Percentiles rank a stretch among this genome's conserved stretches.
phyloP scores from a whole-genome alignment of 352 stramenopile genomes.

The Phytophthora sansomeana region DNA sequence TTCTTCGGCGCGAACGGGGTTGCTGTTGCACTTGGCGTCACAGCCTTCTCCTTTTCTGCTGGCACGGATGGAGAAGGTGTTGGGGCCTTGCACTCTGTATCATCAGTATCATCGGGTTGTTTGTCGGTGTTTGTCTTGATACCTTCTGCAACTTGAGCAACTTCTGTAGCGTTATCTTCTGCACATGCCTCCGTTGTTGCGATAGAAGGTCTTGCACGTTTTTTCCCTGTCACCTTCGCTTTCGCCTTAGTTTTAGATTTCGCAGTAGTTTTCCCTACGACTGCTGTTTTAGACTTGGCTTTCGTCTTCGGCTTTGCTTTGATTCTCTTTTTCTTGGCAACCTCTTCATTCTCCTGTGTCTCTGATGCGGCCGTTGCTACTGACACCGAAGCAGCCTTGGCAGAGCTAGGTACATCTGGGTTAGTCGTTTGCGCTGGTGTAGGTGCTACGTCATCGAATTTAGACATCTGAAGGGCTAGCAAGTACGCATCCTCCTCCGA shows the following conservation, averaged over 20 bases:
- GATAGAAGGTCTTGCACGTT: constrained; percentile 13
- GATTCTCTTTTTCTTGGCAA: not conserved
- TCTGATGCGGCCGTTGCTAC: not conserved
- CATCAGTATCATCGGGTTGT: not conserved
- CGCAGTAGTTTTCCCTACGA: not conserved
- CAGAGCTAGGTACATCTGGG: not conserved
- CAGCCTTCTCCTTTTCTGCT: constrained; percentile 1
- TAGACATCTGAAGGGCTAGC: constrained; percentile 72
- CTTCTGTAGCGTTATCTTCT: not conserved
- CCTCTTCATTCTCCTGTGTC: constrained; percentile 5
- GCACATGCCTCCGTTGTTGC: not conserved
- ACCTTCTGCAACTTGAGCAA: not conserved
- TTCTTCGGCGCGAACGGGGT: constrained; percentile 11
- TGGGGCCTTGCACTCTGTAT: constrained; percentile 6
- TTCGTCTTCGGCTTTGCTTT: constrained; percentile 11
- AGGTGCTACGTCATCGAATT: constrained; percentile 27
- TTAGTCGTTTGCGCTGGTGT: not conserved
- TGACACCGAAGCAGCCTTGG: not conserved
- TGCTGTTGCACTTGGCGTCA: not conserved
- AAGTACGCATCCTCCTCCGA: constrained; percentile 76
- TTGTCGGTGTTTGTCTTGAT: not conserved
- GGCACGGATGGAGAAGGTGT: not conserved
- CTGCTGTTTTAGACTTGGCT: constrained; percentile 3
- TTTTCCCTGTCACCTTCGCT: constrained; percentile 18
- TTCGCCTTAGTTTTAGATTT: constrained; percentile 6